Conservation (phyloP, 1,284 basidiomycete genomes). For the Hymenochaete sp. region DNA sequence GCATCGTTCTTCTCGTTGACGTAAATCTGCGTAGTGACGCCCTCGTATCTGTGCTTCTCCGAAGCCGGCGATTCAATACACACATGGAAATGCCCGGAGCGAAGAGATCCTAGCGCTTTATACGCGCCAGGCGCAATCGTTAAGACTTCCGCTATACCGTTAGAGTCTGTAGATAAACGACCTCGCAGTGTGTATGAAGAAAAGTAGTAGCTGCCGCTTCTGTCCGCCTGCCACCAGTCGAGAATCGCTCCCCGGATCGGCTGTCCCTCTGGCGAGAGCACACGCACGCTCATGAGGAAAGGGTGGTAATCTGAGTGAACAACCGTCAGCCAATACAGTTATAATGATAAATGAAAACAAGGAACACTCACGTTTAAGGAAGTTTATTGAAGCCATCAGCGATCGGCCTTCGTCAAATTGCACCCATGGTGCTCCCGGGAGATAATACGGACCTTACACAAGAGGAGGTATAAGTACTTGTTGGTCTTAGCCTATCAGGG, state of each 20-base stretch:
- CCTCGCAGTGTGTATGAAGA: constrained; percentile 24
- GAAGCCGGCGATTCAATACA: constrained; percentile 7
- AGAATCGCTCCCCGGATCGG: constrained; percentile 22
- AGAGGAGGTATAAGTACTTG: background rate
- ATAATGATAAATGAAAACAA: background rate
- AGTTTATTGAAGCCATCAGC: constrained; percentile 21
- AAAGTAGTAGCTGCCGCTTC: constrained; percentile 22
- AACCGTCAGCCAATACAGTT: background rate
- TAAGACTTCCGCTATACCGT: constrained; percentile 25
- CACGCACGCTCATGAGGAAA: constrained; percentile 21
- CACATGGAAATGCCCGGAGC: constrained; percentile 24
- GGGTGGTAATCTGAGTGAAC: constrained; percentile 20
- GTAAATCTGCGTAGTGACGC: constrained; percentile 25
- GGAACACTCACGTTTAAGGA: constrained; percentile 21
- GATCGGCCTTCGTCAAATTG: constrained; percentile 25
- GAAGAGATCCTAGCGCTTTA: constrained; percentile 12
- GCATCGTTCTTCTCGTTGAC: constrained; percentile 23
- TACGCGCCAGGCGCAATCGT: constrained; percentile 24
- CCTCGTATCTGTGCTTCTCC: constrained; percentile 8
- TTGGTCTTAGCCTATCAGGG: background rate
- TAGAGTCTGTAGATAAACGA: constrained; percentile 21
- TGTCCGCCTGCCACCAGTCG: constrained; percentile 26
- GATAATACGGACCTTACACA: constrained; percentile 24
- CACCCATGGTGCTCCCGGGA: constrained; percentile 22
- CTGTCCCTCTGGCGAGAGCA: constrained; percentile 23